Conservation (phyloP, 192 early-diverging fungal genomes). For the Backusella morwellensis region DNA sequence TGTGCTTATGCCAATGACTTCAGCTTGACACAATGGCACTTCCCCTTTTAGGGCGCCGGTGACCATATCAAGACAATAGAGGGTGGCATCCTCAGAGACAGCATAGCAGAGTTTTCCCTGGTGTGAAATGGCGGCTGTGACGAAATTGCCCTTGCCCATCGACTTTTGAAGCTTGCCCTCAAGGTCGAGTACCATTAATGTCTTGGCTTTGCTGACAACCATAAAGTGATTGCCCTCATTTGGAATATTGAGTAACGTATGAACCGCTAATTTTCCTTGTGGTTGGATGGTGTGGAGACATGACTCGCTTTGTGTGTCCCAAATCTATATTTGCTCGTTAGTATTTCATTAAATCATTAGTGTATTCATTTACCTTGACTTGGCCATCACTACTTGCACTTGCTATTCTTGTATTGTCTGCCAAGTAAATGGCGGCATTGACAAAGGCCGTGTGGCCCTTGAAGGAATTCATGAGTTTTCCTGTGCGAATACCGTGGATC, state of each 20-base stretch:
- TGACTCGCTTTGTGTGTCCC: slow-evolving; percentile 71
- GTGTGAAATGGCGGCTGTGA: slow-evolving; percentile 59
- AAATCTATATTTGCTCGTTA: slow-evolving; percentile 57
- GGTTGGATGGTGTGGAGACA: slow-evolving; percentile 57
- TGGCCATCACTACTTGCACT: slow-evolving; percentile 86
- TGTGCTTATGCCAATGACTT: slow-evolving; percentile 71
- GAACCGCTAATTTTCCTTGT: slow-evolving; percentile 46
- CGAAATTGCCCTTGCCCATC: slow-evolving; percentile 51
- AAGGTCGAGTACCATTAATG: slow-evolving; percentile 61
- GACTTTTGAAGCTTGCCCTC: slow-evolving; percentile 57
- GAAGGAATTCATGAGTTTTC: slow-evolving; percentile 87
- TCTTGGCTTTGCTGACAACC: slow-evolving; percentile 74
- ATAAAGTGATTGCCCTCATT: slow-evolving; percentile 63
- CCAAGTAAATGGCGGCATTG: slow-evolving; percentile 73
- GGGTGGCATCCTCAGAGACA: slow-evolving; percentile 61
- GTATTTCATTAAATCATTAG: background rate
- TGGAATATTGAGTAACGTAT: slow-evolving; percentile 59
- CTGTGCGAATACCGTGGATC: slow-evolving; percentile 87
- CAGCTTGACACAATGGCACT: slow-evolving; percentile 52
- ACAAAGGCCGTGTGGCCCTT: slow-evolving; percentile 90
- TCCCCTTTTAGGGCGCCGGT: slow-evolving; percentile 49
- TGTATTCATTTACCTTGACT: slow-evolving; percentile 57
- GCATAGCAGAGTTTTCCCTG: slow-evolving; percentile 82
- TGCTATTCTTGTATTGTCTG: slow-evolving; percentile 65
- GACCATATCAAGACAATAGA: slow-evolving; percentile 68